These are phyloP conservation scores for Pseudozyma sp. DNA, from an alignment of 1,284 basidiomycete genomes.

Conservation along the genomic window DNA sequence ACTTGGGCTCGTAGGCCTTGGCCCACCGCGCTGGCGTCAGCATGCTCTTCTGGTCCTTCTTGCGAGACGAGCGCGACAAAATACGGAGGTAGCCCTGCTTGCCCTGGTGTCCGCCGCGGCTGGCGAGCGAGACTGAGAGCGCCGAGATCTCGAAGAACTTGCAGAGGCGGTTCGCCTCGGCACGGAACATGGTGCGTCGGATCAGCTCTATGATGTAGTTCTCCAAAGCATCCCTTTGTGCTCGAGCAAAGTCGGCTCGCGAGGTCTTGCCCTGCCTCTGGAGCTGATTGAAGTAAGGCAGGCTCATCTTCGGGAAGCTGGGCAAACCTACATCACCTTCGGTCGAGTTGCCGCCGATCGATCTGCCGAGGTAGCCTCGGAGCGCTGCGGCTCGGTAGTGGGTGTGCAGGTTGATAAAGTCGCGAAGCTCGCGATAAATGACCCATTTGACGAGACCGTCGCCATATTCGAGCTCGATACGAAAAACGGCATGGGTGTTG, in stretches of 20 bases:
- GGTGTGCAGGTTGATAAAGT: conserved; percentile 89
- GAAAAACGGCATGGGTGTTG: conserved; percentile 82
- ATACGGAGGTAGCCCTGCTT: conserved; percentile 87
- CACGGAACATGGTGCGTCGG: conserved; percentile 86
- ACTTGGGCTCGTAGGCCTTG: conserved; percentile 79
- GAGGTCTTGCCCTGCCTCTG: conserved; percentile 65
- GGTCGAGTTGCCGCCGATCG: conserved; percentile 39
- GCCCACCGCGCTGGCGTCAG: conserved; percentile 74
- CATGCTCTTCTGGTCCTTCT: conserved; percentile 70
- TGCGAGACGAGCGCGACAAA: conserved; percentile 70
- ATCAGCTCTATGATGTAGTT: conserved; percentile 90
- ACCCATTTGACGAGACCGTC: conserved; percentile 92
- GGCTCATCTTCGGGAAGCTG: conserved; percentile 86
- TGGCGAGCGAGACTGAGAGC: conserved; percentile 84
- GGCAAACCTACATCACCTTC: conserved; percentile 78
- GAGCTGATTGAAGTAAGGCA: conserved; percentile 86
- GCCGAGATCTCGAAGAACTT: conserved; percentile 96
- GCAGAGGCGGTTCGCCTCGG: conserved; percentile 88
- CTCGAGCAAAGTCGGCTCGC: conserved; percentile 79
- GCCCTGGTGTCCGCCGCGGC: conserved; percentile 78
- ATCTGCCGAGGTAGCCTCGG: conserved; percentile 58
- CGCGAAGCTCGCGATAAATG: conserved; percentile 90
- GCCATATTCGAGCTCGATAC: conserved; percentile 96
- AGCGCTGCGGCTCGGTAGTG: conserved; percentile 83
- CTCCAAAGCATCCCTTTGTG: conserved; percentile 85